Evolutionary conservation across 2,329 filamentous ascomycete genomes (phyloP).

Genomic region (Penicillium sp.): DNA sequence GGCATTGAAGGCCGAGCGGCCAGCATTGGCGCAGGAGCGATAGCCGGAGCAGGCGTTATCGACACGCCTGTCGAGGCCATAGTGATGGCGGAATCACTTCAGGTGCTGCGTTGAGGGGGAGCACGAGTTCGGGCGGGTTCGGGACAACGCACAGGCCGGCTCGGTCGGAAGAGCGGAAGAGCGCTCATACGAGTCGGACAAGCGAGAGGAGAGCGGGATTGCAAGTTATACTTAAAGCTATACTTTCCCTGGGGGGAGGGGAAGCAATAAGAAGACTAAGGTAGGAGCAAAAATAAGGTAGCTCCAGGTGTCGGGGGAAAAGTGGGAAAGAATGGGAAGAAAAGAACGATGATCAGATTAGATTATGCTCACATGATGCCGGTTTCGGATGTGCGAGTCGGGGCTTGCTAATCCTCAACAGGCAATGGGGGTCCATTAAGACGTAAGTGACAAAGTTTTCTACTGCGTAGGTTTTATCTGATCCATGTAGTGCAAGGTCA

Average conservation of each 20-base stretch:
- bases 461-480: constrained; percentile 17
- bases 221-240: not conserved
- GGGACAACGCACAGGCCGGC: constrained; percentile 25
- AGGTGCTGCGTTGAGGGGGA: constrained; percentile 16
- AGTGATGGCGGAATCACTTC: constrained; percentile 13
- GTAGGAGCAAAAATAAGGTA: constrained; percentile 7
- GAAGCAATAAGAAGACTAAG: not conserved
- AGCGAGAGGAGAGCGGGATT: constrained; percentile 20
- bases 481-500: constrained; percentile 12
- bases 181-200: constrained; percentile 29
- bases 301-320: constrained; percentile 1
- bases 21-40: constrained; percentile 34
- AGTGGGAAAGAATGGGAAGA: constrained; percentile 14
- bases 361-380: constrained; percentile 26
- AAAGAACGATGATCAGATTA: constrained; percentile 27
- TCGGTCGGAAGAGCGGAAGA: constrained; percentile 37
- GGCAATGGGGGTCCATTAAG: not conserved
- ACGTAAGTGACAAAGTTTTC: not conserved
- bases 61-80: constrained; percentile 40
- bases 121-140: constrained; percentile 18
- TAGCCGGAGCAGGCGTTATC: constrained; percentile 35
- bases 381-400: constrained; percentile 21
- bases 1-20: constrained; percentile 29
- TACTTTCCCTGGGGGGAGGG: not conserved
- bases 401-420: constrained; percentile 1